A percentile compares a stretch with the other conserved stretches of the same genome.
These are phyloP conservation scores for Chaetomiaceae sp. DNA, from an alignment of 2,329 filamentous ascomycete genomes.

Conservation along the genomic window DNA sequence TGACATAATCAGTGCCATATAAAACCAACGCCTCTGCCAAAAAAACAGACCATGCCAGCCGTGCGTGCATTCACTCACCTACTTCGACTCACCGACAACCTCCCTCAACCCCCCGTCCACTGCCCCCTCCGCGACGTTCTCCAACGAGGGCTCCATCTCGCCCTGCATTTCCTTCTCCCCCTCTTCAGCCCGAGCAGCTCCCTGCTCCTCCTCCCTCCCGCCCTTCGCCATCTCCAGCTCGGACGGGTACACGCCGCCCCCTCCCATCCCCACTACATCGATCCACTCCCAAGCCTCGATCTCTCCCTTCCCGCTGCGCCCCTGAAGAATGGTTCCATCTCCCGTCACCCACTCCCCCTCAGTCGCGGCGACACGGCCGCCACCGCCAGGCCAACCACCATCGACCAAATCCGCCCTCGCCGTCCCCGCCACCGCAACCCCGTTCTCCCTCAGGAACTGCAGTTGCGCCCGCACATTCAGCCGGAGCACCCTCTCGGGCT, in stretches of 20 bases:
- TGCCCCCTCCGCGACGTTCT: not conserved
- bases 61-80: no score
- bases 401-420: conserved; percentile 48
- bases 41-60: no score
- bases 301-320: conserved; percentile 22
- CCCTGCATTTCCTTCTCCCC: conserved; percentile 22
- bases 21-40: no score
- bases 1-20: no score
- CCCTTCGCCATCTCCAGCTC: conserved; percentile 16
- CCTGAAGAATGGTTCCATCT: conserved; percentile 50
- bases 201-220: not conserved
- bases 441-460: conserved; percentile 51
- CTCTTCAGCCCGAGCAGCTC: conserved; percentile 8
- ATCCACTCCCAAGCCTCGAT: conserved; percentile 51
- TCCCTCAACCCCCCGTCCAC: not conserved
- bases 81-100: no score
- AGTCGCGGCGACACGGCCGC: conserved; percentile 27
- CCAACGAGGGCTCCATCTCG: conserved; percentile 23
- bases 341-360: conserved; percentile 39
- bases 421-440: conserved; percentile 47
- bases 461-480: conserved; percentile 56
- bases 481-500: conserved; percentile 53
- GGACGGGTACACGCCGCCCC: conserved; percentile 25
- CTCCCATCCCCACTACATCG: conserved; percentile 48
- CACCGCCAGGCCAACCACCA: conserved; percentile 36